phyloP scores from a whole-genome alignment of 257 asterid species.

The Mentha longifolia region DNA sequence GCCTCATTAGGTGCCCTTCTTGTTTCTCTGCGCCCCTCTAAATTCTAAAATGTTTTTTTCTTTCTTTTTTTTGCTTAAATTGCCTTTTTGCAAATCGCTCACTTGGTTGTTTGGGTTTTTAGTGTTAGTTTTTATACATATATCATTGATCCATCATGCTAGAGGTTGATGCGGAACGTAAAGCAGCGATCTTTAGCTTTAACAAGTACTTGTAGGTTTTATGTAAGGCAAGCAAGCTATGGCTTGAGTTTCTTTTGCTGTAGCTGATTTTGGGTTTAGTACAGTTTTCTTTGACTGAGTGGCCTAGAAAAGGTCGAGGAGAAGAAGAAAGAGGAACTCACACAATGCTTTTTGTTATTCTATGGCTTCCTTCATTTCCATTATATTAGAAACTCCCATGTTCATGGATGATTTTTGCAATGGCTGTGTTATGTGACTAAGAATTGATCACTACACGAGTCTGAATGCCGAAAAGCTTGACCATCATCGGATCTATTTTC shows the following conservation, averaged over 20 bases:
- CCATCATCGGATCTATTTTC: background rate
- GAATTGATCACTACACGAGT: background rate
- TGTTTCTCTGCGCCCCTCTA: conserved; percentile 55
- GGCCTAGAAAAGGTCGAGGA: conserved; percentile 16
- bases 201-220: background rate
- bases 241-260: conserved; percentile 28
- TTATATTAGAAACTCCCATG: conserved; percentile 1
- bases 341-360: background rate
- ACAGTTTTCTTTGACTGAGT: conserved; percentile 19
- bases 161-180: conserved; percentile 10
- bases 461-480: background rate
- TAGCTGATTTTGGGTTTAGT: conserved; percentile 33
- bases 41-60: conserved; percentile 17
- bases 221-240: background rate
- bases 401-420: conserved; percentile 18
- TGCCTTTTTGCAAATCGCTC: background rate
- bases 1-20: conserved; percentile 92
- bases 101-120: conserved; percentile 8
- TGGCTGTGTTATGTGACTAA: background rate
- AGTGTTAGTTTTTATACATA: conserved; percentile 30
- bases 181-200: conserved; percentile 23
- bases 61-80: background rate
- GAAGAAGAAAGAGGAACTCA: conserved; percentile 14
- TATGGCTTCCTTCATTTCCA: background rate
- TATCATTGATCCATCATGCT: conserved; percentile 17